Evolutionary conservation across 2,329 filamentous ascomycete genomes (phyloP).

Genomic region (Microcyclosporella mali): DNA sequence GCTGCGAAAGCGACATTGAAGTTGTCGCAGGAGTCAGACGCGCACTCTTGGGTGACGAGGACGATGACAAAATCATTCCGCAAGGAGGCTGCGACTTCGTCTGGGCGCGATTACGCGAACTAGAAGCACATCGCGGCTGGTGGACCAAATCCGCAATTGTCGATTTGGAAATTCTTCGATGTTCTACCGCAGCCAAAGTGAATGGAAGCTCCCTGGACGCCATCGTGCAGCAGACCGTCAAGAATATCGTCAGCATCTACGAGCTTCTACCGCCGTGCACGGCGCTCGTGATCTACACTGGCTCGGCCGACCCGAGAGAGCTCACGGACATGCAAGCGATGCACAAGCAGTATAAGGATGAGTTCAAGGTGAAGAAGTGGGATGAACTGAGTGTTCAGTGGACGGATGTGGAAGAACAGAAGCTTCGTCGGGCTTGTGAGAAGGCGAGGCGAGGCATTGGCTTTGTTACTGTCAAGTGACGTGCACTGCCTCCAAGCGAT

Average conservation of each 20-base stretch:
- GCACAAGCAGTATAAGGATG: constrained; percentile 51
- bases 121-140: constrained; percentile 57
- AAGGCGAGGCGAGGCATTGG: constrained; percentile 53
- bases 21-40: constrained; percentile 52
- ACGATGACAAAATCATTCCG: constrained; percentile 37
- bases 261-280: constrained; percentile 53
- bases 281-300: constrained; percentile 57
- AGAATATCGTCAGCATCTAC: constrained; percentile 48
- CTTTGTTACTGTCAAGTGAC: constrained; percentile 55
- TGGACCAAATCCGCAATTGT: constrained; percentile 46
- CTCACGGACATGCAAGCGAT: constrained; percentile 50
- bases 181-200: constrained; percentile 13
- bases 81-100: constrained; percentile 54
- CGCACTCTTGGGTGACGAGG: constrained; percentile 43
- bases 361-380: constrained; percentile 57
- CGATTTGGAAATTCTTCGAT: constrained; percentile 33
- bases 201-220: constrained; percentile 33
- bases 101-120: constrained; percentile 57
- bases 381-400: constrained; percentile 57
- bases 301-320: constrained; percentile 57
- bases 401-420: constrained; percentile 59
- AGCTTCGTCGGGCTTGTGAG: constrained; percentile 50
- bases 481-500: no score
- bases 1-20: constrained; percentile 51
- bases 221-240: constrained; percentile 46